Base-by-base conservation (phyloP, 805 yeast genomes). In the Maudiozyma turicensis region DNA sequence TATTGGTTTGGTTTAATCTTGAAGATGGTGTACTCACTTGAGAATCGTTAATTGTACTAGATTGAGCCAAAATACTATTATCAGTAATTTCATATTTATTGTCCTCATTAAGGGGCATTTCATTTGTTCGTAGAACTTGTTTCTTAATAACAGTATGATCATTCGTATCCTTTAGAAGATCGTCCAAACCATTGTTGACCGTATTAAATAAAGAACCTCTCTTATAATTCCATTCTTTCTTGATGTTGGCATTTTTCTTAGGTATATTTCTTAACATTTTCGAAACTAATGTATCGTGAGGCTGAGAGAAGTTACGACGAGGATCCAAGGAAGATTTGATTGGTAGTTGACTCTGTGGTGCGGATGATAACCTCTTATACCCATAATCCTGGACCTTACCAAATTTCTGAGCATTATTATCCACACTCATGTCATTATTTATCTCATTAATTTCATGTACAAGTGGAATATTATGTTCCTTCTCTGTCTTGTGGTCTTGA, bases 281-380 rank as follows among this genome's bases (percentile, higher is more conserved):
- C 30, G 44, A 30, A 2, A 54, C 48, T 26, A 48, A 56, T 8
- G 60, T 46, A 30, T 53, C 54, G 2, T 41, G 48, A 8, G 68
- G 66, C 44, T 60, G 64, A 4, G 66, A 54, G 9, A 56, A 41
- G 44, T 58, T 61, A 32, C 64, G 58, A 43, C 65, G 62, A 6
- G 68, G 68, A 46, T 64, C 68, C 35, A 64, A 48, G 0, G 67
- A 63, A 14, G 39, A 38, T 6, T 39, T 30, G 5, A 34, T 14
- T 13, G 30, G 46, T 15, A 15, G 34, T 29, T 45, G 52, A 6
- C 38, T 30, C n/a, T 31, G 41, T 3, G 53, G 54, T 6, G 53
- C 58, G 33, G 62, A 58, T 8, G 51, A 45, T 1, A 52, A 38
- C n/a, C 60, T 54, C 11, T 13, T 29, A 5, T 28, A 26, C 6